These are phyloP conservation scores for Leccinum uliginosum DNA, from an alignment of 768 basidiomycete genomes.

Conservation along the genomic window DNA sequence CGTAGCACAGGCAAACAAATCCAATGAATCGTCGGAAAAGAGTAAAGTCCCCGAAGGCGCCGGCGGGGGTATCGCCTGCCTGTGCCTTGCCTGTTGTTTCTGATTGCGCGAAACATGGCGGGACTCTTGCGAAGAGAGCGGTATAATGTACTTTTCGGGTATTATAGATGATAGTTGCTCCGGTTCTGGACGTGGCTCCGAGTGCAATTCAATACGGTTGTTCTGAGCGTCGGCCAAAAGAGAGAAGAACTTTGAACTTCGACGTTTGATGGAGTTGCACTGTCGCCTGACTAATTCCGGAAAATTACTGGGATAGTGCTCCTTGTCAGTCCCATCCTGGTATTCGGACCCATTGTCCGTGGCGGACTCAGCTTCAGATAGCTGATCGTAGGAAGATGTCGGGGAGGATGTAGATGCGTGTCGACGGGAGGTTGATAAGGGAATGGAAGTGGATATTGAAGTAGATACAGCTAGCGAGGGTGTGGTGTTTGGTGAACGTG, in stretches of 20 bases:
- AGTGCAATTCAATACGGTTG: slow-evolving; percentile 34
- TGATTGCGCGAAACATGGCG: slow-evolving; percentile 3
- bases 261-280: slow-evolving; percentile 13
- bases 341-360: slow-evolving; percentile 23
- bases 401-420: slow-evolving; percentile 6
- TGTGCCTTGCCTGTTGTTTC: slow-evolving; percentile 4
- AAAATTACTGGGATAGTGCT: slow-evolving; percentile 13
- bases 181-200: slow-evolving; percentile 6
- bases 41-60: slow-evolving; percentile 9
- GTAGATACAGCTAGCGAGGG: background rate
- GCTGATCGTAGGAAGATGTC: slow-evolving; percentile 6
- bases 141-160: slow-evolving; percentile 12
- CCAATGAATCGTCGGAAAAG: slow-evolving; percentile 46
- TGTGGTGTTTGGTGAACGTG: background rate
- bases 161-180: slow-evolving; percentile 10
- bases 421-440: slow-evolving; percentile 1
- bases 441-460: background rate
- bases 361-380: slow-evolving; percentile 11
- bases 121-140: slow-evolving; percentile 7
- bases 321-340: slow-evolving; percentile 19
- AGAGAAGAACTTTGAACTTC: slow-evolving; percentile 34
- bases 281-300: slow-evolving; percentile 1
- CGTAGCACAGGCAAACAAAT: slow-evolving; percentile 41
- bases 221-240: slow-evolving; percentile 38
- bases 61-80: background rate